Evolutionary conservation across 78 protist species (phyloP).

Genomic region (Thecamonas trahens): DNA sequence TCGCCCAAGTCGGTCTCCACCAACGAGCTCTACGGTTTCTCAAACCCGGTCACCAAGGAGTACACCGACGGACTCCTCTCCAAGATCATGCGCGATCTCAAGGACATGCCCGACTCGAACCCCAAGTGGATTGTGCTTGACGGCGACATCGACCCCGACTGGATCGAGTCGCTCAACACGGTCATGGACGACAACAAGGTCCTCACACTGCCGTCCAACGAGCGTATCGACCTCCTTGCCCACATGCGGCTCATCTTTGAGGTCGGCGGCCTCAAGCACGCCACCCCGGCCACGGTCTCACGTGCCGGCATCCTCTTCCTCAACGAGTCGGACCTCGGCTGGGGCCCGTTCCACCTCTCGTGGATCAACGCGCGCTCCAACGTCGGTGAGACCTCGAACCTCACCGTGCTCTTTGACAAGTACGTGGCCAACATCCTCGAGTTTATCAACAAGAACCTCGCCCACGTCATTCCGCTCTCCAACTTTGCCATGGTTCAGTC

Average conservation of each 20-base stretch:
- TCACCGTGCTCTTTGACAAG: constrained; percentile 18
- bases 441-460: constrained; percentile 16
- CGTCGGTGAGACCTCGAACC: constrained; percentile 6
- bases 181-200: constrained; percentile 91
- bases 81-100: constrained; percentile 57
- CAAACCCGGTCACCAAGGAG: constrained; percentile 61
- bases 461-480: constrained; percentile 33
- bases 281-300: constrained; percentile 90
- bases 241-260: constrained; percentile 83
- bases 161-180: constrained; percentile 89
- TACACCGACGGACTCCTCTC: constrained; percentile 80
- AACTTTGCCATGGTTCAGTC: constrained; percentile 54
- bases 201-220: constrained; percentile 82
- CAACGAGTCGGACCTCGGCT: constrained; percentile 78
- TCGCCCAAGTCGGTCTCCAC: constrained; percentile 78
- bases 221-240: constrained; percentile 71
- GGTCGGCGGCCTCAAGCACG: constrained; percentile 57
- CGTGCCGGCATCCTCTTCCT: constrained; percentile 84
- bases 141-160: constrained; percentile 80
- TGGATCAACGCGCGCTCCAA: constrained; percentile 56
- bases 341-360: constrained; percentile 54
- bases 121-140: constrained; percentile 79
- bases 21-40: constrained; percentile 76
- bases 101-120: neutral
- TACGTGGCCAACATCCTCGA: constrained; percentile 7